These are phyloP conservation scores for Ascoidea rubescens DNA, from an alignment of 805 yeast genomes.

Conservation along the genomic window DNA sequence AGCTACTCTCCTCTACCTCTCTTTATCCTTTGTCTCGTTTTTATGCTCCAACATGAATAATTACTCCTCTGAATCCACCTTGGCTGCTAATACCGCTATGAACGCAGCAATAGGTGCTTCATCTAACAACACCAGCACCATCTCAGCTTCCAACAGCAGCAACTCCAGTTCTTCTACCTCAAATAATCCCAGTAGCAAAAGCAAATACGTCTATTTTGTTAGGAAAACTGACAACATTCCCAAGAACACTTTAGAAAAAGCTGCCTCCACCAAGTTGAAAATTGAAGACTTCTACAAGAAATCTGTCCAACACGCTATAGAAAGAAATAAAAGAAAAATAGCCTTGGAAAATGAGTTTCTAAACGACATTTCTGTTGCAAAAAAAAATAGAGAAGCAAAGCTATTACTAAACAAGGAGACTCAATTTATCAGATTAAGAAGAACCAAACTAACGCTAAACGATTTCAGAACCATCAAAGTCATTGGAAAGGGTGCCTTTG, in stretches of 20 bases:
- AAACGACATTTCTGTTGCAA: constrained; percentile 58
- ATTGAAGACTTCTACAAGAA: constrained; percentile 77
- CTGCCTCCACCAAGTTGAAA: constrained; percentile 70
- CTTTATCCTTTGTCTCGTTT: too few species aligned
- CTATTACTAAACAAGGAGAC: constrained; percentile 82
- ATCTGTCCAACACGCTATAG: constrained; percentile 84
- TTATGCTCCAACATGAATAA: too few species aligned
- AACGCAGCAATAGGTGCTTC: constrained; percentile 14
- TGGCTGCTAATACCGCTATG: constrained; percentile 12
- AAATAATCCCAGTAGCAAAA: constrained; percentile 2
- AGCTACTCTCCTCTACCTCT: too few species aligned
- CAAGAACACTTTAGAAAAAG: constrained; percentile 66
- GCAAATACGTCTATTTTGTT: constrained; percentile 56
- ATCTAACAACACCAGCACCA: constrained; percentile 11
- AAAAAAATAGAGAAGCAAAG: constrained; percentile 68
- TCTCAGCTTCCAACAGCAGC: too few species aligned
- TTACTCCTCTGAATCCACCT: not conserved
- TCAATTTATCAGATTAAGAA: constrained; percentile 67
- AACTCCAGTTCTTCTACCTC: not conserved
- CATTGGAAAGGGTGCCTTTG: constrained; percentile 95
- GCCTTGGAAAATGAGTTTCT: constrained; percentile 64
- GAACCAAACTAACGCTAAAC: constrained; percentile 70
- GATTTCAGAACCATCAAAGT: constrained; percentile 86
- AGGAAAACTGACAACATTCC: constrained; percentile 71
- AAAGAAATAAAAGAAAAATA: constrained; percentile 83